Base-by-base conservation (phyloP, 169 alveolate genomes). In the Haemoproteus tartakovskyi region DNA sequence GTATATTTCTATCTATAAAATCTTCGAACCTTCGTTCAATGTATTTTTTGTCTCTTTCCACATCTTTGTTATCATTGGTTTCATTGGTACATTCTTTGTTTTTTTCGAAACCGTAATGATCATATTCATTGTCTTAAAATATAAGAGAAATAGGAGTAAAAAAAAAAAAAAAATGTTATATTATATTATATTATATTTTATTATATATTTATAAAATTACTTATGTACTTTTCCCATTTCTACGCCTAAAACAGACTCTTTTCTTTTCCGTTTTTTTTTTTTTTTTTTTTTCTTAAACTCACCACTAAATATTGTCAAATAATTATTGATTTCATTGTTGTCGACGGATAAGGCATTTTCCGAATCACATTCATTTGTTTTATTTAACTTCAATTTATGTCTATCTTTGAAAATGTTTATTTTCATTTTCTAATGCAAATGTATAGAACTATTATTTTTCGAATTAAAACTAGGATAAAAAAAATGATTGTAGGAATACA, bases 391-490 rank as follows among this genome's bases (percentile, higher is more conserved):
- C 24, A 64, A 52, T 67, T 51, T 64, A 59, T 64, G 50, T 64
- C 54, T 64, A 52, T 64, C 82, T 64, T 64, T 64, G 67, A 64
- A 64, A 67, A 64, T 52, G 36, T 64, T 64, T 64, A 64, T 64
- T 64, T 54, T 64, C 82, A 64, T 64, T 64, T 64, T 60, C 54
- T 64, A 19, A n/a, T n/a, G n/a, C n/a, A n/a, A n/a, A n/a, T n/a
- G n/a, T n/a, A n/a, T n/a, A n/a, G n/a, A n/a, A n/a, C n/a, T n/a
- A n/a, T n/a, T n/a, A n/a, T n/a, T n/a, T n/a, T n/a, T n/a, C n/a
- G n/a, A n/a, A n/a, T n/a, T n/a, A n/a, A n/a, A n/a, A n/a, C n/a
- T n/a, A n/a, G n/a, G n/a, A n/a, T n/a, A n/a, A n/a, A n/a, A n/a
- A n/a, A n/a, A n/a, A n/a, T n/a, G n/a, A n/a, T n/a, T n/a, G n/a